phyloP scores from a whole-genome alignment of 2,329 filamentous ascomycete genomes.

The Pyrenophora graminea region DNA sequence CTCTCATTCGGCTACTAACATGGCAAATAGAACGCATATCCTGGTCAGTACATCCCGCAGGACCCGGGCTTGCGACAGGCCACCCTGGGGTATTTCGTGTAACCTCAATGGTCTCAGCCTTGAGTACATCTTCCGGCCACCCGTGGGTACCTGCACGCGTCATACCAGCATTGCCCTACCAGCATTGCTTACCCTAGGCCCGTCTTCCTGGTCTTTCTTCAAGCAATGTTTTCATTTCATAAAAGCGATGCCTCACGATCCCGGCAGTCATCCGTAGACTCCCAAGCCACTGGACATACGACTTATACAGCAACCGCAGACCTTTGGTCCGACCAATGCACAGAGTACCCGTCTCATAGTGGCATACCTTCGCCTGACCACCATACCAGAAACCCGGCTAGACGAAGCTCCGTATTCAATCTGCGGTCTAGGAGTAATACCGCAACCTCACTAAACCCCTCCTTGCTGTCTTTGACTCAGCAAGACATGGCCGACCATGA shows the following conservation, averaged over 20 bases:
- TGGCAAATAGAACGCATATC: slow-evolving; percentile 4
- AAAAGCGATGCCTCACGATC: slow-evolving; percentile 40
- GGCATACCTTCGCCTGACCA: slow-evolving; percentile 41
- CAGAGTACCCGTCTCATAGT: slow-evolving; percentile 29
- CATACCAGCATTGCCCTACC: slow-evolving; percentile 26
- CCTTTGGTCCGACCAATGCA: slow-evolving; percentile 31
- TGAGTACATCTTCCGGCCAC: slow-evolving; percentile 26
- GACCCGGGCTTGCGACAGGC: slow-evolving; percentile 32
- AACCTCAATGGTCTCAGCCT: slow-evolving; percentile 34
- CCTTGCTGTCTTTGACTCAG: slow-evolving; percentile 28
- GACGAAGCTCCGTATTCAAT: slow-evolving; percentile 44
- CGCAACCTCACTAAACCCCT: slow-evolving; percentile 39
- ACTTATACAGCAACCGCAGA: slow-evolving; percentile 15
- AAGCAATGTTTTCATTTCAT: slow-evolving; percentile 45
- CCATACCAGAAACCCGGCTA: slow-evolving; percentile 26
- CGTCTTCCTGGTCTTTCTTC: slow-evolving; percentile 11
- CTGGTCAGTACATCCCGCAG: slow-evolving; percentile 10
- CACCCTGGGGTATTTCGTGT: slow-evolving; percentile 25
- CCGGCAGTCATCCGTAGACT: slow-evolving; percentile 42
- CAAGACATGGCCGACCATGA: slow-evolving; percentile 31
- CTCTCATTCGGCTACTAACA: slow-evolving; percentile 13
- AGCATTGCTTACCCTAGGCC: slow-evolving; percentile 24
- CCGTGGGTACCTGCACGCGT: slow-evolving; percentile 34
- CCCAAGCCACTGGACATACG: slow-evolving; percentile 24
- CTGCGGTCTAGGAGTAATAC: slow-evolving; percentile 47